A percentile compares a stretch with the other conserved stretches of the same genome.
Conservation (phyloP, 2,329 filamentous ascomycete genomes). For the Hansfordia pulvinata region DNA sequence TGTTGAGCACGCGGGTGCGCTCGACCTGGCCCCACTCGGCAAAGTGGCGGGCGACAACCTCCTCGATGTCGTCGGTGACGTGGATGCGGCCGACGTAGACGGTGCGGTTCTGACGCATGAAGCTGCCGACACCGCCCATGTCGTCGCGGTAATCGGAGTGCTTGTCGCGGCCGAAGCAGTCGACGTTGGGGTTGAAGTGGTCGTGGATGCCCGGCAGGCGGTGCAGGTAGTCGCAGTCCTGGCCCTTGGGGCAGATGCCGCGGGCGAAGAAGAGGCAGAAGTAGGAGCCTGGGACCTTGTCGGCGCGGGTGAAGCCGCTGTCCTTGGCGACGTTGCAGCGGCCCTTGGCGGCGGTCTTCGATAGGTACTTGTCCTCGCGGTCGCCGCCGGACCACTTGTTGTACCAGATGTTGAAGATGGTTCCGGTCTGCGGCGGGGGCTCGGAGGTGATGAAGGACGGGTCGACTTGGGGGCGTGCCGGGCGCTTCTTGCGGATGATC, state of each 20-base stretch:
- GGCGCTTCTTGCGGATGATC: constrained; percentile 76
- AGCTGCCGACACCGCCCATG: constrained; percentile 93
- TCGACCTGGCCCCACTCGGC: constrained; percentile 94
- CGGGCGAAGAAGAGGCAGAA: constrained; percentile 89
- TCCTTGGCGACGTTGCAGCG: constrained; percentile 80
- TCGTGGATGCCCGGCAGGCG: constrained; percentile 77
- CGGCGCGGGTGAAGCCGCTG: constrained; percentile 65
- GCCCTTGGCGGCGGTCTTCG: constrained; percentile 66
- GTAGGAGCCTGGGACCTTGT: constrained; percentile 65
- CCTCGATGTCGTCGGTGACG: constrained; percentile 92
- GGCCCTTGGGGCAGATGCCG: constrained; percentile 71
- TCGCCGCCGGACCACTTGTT: constrained; percentile 98
- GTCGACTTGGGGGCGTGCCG: constrained; percentile 84
- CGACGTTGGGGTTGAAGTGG: constrained; percentile 83
- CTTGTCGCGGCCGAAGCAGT: constrained; percentile 92
- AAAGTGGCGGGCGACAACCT: constrained; percentile 88
- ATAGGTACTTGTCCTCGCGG: constrained; percentile 79
- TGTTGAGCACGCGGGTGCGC: constrained; percentile 75
- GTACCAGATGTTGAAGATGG: constrained; percentile 97
- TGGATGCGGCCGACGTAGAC: constrained; percentile 90
- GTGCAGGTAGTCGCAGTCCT: constrained; percentile 91
- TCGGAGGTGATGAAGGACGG: constrained; percentile 70
- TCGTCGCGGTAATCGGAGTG: constrained; percentile 88
- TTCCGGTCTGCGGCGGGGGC: constrained; percentile 82
- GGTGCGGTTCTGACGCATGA: constrained; percentile 87